Conservation (phyloP, 2,329 filamentous ascomycete species). For the Uncinocarpus reesii region DNA sequence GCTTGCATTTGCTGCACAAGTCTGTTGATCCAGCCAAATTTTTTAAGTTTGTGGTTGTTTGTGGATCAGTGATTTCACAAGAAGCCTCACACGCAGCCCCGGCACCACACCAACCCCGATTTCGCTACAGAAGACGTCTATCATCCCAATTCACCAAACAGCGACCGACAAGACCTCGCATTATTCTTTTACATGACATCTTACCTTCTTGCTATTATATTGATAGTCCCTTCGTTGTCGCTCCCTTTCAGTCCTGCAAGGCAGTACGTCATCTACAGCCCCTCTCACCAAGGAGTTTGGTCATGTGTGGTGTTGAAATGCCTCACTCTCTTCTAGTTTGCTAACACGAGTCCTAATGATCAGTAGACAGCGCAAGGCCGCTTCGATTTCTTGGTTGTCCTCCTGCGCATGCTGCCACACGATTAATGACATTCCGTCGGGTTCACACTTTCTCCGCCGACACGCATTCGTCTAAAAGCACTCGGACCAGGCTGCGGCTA, state of each 20-base stretch:
- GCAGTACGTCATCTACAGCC: background rate
- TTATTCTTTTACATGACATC: background rate
- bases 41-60: background rate
- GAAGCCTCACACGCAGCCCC: background rate
- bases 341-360: background rate
- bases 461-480: too few species aligned
- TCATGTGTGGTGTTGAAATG: background rate
- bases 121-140: background rate
- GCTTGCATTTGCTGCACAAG: background rate
- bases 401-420: background rate
- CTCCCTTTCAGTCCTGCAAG: background rate
- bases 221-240: background rate
- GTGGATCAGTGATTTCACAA: constrained; percentile 6
- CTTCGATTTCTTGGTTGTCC: background rate
- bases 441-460: too few species aligned
- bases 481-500: too few species aligned
- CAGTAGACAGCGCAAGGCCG: background rate
- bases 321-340: background rate
- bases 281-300: background rate
- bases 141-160: background rate
- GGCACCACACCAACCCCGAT: constrained; percentile 8
- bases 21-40: background rate
- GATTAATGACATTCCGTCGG: constrained; percentile 15
- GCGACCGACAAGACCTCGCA: background rate
- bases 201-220: background rate